A percentile compares a stretch with the other conserved stretches of the same genome.
Conservation (phyloP, 768 basidiomycete genomes). For the Xerocomellus dryophilus region DNA sequence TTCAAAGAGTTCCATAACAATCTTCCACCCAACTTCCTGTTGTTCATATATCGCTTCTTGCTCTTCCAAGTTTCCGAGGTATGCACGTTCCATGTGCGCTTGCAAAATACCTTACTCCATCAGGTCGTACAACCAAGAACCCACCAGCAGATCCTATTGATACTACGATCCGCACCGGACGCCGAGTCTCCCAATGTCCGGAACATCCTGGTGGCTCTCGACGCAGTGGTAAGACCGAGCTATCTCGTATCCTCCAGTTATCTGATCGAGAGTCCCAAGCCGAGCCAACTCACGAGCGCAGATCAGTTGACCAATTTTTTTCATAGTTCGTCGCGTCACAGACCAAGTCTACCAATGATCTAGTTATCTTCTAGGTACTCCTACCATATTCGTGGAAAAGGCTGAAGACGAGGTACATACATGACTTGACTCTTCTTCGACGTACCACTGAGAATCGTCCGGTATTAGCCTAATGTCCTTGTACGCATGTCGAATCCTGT, state of each 20-base stretch:
- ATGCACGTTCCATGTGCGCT: background rate
- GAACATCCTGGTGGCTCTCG: conserved; percentile 46
- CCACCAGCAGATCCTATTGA: conserved; percentile 46
- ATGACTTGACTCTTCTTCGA: background rate
- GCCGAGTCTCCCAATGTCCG: conserved; percentile 41
- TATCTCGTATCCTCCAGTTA: conserved; percentile 10
- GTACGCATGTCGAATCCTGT: conserved; percentile 17
- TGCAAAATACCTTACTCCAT: conserved; percentile 3
- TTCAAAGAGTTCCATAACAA: conserved; percentile 58
- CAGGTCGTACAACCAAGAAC: conserved; percentile 66
- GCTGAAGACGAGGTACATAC: conserved; percentile 49
- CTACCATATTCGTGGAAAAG: conserved; percentile 57
- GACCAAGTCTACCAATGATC: background rate
- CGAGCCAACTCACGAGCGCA: conserved; percentile 46
- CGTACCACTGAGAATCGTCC: conserved; percentile 9
- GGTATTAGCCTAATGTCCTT: conserved; percentile 24
- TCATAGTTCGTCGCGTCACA: conserved; percentile 24
- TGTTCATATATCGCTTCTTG: conserved; percentile 64
- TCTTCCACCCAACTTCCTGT: conserved; percentile 54
- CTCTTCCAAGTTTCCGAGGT: conserved; percentile 74
- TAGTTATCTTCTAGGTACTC: conserved; percentile 41
- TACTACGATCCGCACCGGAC: conserved; percentile 45
- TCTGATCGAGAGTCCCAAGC: conserved; percentile 36
- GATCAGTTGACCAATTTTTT: conserved; percentile 68
- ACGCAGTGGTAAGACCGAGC: conserved; percentile 33